Evolutionary conservation across 2,329 filamentous ascomycete species (phyloP), one percentile per base, ranked within the genome.

Genomic region (Neocatenulostroma microsporum): DNA sequence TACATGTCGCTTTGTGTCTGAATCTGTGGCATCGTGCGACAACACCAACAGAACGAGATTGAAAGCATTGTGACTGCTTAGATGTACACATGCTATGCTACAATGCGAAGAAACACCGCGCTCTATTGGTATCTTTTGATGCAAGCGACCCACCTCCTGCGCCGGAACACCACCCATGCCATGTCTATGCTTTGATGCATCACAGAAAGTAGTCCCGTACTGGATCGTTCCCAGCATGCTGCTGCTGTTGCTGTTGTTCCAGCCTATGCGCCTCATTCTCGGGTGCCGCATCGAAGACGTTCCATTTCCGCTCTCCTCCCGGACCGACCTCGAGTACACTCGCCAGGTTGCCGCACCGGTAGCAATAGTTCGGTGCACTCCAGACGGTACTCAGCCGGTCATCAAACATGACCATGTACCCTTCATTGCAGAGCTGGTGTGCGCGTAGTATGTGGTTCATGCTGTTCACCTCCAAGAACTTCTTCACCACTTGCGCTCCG

Each of bases 351-450:
- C 91, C 91, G 64, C 91, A 98, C 21, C 68, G 58, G 50, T 72
- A 72, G 53, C 72, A 76, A 55, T 76, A 76, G 42, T 76, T 98
- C 2, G 91, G 91, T 4, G 91, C 91, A 59, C 87, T 95, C 91
- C 91, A 98, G 5, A 98, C 91, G 1, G 91, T 98, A 61, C 86
- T 94, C 24, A 98, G 67, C 12, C 82, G 77, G 62, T 96, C 89
- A 54, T 96, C 89, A 61, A 94, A 98, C 12, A 98, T 76, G 30
- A 96, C 84, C 65, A 96, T 91, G 62, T 89, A 98, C 1, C 91
- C 91, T 66, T 98, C 91, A 62, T 98, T 91, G 61, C 91, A 98
- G 4, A 98, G 75, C 67, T 98, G 91, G 63, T 98, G 91, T n/a
- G 91, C 91, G 17, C 91, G 84, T 39, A 98, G 71, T 47, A 98